Conservation (phyloP, 2,329 filamentous ascomycete species). For the Epichloe hybrida region DNA sequence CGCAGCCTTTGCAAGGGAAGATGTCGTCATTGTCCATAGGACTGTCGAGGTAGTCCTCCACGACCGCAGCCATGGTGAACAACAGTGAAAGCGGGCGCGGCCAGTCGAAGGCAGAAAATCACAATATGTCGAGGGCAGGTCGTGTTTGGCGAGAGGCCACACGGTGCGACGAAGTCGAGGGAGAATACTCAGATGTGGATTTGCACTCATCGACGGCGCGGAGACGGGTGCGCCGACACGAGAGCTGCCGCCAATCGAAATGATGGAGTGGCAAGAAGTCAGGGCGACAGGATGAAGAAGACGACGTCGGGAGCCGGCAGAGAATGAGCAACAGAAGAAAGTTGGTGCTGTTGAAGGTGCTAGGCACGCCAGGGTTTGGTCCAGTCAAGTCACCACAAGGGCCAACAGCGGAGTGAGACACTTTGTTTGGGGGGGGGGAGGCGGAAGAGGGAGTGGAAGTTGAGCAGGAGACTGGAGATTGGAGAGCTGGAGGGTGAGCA, state of each 20-base stretch:
- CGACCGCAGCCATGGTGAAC: constrained; percentile 30
- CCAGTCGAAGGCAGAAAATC: background rate
- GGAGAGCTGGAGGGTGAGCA: too few relatives aligned
- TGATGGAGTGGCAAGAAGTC: background rate
- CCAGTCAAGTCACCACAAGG: background rate
- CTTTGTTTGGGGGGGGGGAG: too few relatives aligned
- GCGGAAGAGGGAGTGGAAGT: too few relatives aligned
- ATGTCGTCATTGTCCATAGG: constrained; percentile 68
- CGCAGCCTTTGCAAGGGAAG: constrained; percentile 85
- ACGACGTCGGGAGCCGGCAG: background rate
- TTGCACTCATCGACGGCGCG: constrained; percentile 1
- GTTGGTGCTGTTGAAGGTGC: background rate
- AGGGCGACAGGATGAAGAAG: background rate
- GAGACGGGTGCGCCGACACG: background rate
- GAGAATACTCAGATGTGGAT: background rate
- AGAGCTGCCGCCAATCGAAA: background rate
- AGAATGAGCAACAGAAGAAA: constrained; percentile 1
- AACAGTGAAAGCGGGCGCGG: background rate
- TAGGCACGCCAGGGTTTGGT: background rate
- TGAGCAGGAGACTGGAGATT: too few relatives aligned
- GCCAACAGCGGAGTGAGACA: background rate
- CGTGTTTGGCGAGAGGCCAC: background rate
- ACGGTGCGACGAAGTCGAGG: background rate
- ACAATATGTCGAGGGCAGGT: background rate
- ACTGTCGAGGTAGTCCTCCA: constrained; percentile 50